A percentile compares a stretch with the other conserved stretches of the same genome.
Conservation (phyloP, 2,329 filamentous ascomycete genomes). For the Aspergillus puulaauensis region DNA sequence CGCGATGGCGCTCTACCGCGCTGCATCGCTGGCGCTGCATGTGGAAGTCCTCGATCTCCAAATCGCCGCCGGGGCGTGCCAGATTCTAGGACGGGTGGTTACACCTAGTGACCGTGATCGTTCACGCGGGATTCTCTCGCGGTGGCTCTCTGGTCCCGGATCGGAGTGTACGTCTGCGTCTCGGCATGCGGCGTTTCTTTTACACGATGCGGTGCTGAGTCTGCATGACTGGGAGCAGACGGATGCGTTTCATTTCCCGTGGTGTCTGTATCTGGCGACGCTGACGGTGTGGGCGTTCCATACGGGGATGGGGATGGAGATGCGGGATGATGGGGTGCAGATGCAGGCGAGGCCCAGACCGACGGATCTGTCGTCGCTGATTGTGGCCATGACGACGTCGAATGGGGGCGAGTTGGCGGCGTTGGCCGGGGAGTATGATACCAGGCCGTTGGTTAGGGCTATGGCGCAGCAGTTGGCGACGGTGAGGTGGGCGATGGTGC, state of each 20-base stretch:
- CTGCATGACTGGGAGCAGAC: slow-evolving; percentile 54
- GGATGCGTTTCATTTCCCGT: slow-evolving; percentile 61
- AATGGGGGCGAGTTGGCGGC: slow-evolving; percentile 36
- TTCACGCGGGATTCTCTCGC: slow-evolving; percentile 37
- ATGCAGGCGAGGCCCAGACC: slow-evolving; percentile 38
- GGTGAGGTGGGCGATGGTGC: slow-evolving; percentile 62
- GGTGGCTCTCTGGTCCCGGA: slow-evolving; percentile 20
- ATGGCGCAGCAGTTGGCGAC: slow-evolving; percentile 58
- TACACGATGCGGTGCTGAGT: slow-evolving; percentile 51
- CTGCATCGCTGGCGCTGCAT: slow-evolving; percentile 57
- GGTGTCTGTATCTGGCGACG: slow-evolving; percentile 62
- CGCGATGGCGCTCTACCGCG: slow-evolving; percentile 58
- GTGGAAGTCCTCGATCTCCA: slow-evolving; percentile 62
- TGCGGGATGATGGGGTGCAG: slow-evolving; percentile 27
- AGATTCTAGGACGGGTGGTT: slow-evolving; percentile 59
- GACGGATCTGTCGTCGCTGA: slow-evolving; percentile 33
- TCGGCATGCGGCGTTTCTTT: slow-evolving; percentile 55
- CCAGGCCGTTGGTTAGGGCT: slow-evolving; percentile 54
- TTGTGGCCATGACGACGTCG: slow-evolving; percentile 36
- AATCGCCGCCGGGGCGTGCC: slow-evolving; percentile 59
- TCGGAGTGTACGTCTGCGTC: slow-evolving; percentile 12
- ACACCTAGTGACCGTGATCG: slow-evolving; percentile 50
- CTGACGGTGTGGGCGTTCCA: slow-evolving; percentile 61
- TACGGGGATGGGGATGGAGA: slow-evolving; percentile 29
- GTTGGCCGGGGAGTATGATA: slow-evolving; percentile 48